Base-by-base conservation (phyloP, 2,329 filamentous ascomycete species). In the Nectriaceae sp. region DNA sequence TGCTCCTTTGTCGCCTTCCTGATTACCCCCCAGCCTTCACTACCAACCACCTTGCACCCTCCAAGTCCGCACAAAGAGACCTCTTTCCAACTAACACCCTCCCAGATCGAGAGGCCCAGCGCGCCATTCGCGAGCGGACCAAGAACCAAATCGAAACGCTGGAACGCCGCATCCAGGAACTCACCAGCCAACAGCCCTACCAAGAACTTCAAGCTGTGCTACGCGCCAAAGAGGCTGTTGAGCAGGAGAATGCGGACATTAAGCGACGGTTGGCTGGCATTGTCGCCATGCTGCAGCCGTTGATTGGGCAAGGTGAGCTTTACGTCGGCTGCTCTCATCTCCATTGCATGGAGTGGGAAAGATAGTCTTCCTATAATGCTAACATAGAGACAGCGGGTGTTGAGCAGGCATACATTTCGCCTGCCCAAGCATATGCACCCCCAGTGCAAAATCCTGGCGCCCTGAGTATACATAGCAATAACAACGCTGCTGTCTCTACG, bases 91-190 rank as follows among this genome's bases (percentile, higher is more conserved):
- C 59, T 56, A 47, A 53, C 47, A 47, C 38, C 21, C 33, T 46
- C 38, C 15, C 83, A 80, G 90, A 95, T 66, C 85, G 90, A 49
- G 89, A 95, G 68, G 90, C 90, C 22, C 90, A 96, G 67, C 82
- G 90, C 41, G 89, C 89, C 33, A 94, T 95, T 50, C 80, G 90
- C 36, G 88, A 93, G 72, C 83, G 90, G 46, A 94, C 89, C 21
- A 90, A 87, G 71, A 82, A 84, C 49, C 87, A 89, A 67, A 94
- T 94, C 58, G 88, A 93, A 65, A 74, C 71, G 5, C 75, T 94
- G 50, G 88, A 94, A 67, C 77, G 77, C 51, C 79, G 82, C 53
- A 91, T 95, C 52, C 77, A 80, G 46, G 88, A 93, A 53, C 77
- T 95, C 57, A 89, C 88, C 48, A 86, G 80, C 48, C 87, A 90